Conservation (phyloP, 108 stramenopile genomes). For the Fragilariopsis cylindrus region DNA sequence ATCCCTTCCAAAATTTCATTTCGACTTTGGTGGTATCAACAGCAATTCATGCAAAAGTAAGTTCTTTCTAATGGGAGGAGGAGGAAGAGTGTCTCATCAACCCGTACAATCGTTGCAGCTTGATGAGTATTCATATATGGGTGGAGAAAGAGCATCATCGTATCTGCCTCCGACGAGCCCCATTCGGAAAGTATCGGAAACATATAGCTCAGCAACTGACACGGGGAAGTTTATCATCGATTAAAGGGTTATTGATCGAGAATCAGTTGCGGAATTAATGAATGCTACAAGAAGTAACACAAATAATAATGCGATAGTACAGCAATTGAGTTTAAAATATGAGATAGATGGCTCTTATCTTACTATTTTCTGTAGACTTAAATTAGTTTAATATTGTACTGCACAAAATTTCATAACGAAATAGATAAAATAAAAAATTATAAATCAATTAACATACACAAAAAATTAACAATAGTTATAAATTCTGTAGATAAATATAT, state of each 20-base stretch:
- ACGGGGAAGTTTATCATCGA: neutral
- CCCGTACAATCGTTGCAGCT: constrained; percentile 27
- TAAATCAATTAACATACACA: no score
- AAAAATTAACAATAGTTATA: no score
- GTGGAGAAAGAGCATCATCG: neutral
- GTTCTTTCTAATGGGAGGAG: neutral
- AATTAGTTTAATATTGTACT: no score
- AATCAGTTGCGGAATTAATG: neutral
- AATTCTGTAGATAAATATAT: no score
- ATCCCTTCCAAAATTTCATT: constrained; percentile 11
- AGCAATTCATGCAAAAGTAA: neutral
- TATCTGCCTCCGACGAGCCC: constrained; percentile 33
- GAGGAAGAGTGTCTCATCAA: neutral
- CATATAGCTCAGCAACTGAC: neutral
- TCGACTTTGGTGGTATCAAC: constrained; percentile 6
- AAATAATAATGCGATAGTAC: neutral
- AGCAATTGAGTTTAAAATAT: neutral
- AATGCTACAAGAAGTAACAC: neutral
- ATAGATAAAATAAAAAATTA: no score
- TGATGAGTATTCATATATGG: constrained; percentile 16
- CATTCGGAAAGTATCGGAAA: constrained; percentile 7
- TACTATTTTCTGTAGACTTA: neutral
- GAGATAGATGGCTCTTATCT: neutral
- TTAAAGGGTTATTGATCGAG: neutral
- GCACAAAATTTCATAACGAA: no score